Conservation (phyloP, 2,329 filamentous ascomycete species). For the Geosmithia putterillii region DNA sequence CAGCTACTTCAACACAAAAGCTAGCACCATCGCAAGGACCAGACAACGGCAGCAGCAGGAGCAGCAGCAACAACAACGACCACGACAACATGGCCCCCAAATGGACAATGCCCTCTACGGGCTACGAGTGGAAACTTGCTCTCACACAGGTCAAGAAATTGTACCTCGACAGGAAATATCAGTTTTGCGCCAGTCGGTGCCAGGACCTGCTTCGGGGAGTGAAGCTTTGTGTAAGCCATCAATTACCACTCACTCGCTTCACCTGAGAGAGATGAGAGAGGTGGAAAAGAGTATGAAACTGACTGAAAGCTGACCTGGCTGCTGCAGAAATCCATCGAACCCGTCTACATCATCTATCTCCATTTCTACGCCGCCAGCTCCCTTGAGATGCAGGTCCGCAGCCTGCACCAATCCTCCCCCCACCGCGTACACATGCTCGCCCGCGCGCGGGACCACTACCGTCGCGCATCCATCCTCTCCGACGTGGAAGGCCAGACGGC, state of each 20-base stretch:
- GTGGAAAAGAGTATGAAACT: background rate
- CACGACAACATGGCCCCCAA: background rate
- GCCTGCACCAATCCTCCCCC: constrained; percentile 29
- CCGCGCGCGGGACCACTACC: constrained; percentile 40
- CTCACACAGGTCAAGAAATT: constrained; percentile 42
- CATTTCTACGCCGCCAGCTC: constrained; percentile 51
- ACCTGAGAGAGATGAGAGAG: background rate
- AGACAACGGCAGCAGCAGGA: background rate
- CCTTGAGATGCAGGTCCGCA: constrained; percentile 41
- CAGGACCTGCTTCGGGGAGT: constrained; percentile 37
- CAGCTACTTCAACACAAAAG: too few relatives aligned
- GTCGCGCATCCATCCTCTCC: constrained; percentile 33
- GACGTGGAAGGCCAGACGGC: constrained; percentile 20
- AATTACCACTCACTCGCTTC: background rate
- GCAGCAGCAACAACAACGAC: background rate
- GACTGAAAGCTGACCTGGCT: background rate
- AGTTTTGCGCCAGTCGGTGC: constrained; percentile 39
- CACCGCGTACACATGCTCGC: constrained; percentile 34
- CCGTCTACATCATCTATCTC: constrained; percentile 40
- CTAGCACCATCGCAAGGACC: background rate
- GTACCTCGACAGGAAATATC: constrained; percentile 36
- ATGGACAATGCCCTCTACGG: background rate
- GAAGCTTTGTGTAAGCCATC: constrained; percentile 26
- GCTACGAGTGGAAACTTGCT: constrained; percentile 32
- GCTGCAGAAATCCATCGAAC: constrained; percentile 5